Percentiles rank a stretch among this genome's conserved stretches.
These are phyloP conservation scores for Aspergillus ochraceus DNA, from an alignment of 2,329 filamentous ascomycete species.

Conservation along the genomic window DNA sequence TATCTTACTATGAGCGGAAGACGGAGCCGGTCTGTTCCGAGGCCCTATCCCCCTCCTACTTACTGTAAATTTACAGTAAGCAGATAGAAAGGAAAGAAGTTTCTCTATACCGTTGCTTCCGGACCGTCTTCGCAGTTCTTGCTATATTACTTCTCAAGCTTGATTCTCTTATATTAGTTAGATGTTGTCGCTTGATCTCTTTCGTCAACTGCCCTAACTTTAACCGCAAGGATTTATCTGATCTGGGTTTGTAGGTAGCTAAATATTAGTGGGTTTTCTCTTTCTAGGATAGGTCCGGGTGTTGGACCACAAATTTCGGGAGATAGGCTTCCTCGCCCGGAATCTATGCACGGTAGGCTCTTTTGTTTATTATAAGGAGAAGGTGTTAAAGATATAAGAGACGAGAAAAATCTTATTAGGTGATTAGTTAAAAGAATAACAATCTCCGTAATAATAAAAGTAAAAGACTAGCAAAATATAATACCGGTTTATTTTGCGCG, in stretches of 20 bases:
- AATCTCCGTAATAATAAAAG: neutral
- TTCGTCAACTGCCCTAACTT: neutral
- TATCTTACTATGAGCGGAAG: neutral
- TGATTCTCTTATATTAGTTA: neutral
- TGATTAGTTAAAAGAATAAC: neutral
- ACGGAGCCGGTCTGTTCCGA: neutral
- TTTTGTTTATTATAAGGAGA: neutral
- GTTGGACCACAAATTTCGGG: neutral
- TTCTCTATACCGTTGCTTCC: neutral
- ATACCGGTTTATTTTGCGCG: neutral
- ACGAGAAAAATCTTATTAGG: neutral
- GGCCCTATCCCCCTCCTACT: neutral
- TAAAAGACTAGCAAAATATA: neutral
- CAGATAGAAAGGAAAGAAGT: neutral
- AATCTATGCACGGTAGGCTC: neutral
- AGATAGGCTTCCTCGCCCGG: neutral
- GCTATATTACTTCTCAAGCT: neutral
- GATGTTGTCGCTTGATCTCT: neutral
- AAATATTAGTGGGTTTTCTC: neutral
- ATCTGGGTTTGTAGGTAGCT: neutral
- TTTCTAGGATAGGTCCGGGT: neutral
- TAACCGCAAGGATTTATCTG: neutral
- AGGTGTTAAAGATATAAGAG: neutral
- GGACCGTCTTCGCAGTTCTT: neutral
- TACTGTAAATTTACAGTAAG: no score